Evolutionary conservation across 805 yeast genomes (phyloP).

Genomic region (Saccharomyces mikatae): DNA sequence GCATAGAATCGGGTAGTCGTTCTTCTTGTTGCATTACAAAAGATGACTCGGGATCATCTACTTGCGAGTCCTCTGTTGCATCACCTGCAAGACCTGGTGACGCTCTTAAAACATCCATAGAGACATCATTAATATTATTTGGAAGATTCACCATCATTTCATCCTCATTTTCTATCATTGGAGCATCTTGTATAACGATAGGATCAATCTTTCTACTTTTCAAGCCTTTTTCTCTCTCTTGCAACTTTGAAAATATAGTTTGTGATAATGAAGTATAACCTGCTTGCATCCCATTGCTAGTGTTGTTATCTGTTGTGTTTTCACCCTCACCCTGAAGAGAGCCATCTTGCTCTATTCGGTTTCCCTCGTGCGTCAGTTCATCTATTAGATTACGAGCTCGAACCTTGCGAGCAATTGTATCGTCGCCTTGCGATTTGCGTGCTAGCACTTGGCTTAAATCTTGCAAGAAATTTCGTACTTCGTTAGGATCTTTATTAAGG

Average conservation of each 20-base stretch:
- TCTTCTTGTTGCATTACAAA: background rate
- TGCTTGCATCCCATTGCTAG: background rate
- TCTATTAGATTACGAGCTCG: slow-evolving; percentile 3
- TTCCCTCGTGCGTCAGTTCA: background rate
- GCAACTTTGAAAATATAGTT: slow-evolving; percentile 10
- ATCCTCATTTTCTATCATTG: background rate
- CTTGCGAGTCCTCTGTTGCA: background rate
- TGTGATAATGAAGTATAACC: slow-evolving; percentile 4
- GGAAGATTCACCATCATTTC: background rate
- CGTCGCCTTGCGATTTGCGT: slow-evolving; percentile 6
- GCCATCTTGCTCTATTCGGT: slow-evolving; percentile 1
- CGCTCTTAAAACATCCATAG: background rate
- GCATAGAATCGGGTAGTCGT: background rate
- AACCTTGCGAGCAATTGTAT: background rate
- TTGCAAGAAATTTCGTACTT: slow-evolving; percentile 13
- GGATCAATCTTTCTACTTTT: slow-evolving; percentile 12
- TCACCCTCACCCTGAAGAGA: background rate
- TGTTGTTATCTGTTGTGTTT: background rate
- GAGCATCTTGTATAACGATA: background rate
- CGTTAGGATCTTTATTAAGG: slow-evolving; percentile 10
- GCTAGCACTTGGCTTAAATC: slow-evolving; percentile 21
- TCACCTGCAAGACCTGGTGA: background rate
- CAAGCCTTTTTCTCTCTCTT: slow-evolving; percentile 3
- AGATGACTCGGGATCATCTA: background rate
- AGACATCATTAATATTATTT: background rate